These are phyloP conservation scores for Neltuma alba DNA, from an alignment of 306 rosid species.

Conservation along the genomic window DNA sequence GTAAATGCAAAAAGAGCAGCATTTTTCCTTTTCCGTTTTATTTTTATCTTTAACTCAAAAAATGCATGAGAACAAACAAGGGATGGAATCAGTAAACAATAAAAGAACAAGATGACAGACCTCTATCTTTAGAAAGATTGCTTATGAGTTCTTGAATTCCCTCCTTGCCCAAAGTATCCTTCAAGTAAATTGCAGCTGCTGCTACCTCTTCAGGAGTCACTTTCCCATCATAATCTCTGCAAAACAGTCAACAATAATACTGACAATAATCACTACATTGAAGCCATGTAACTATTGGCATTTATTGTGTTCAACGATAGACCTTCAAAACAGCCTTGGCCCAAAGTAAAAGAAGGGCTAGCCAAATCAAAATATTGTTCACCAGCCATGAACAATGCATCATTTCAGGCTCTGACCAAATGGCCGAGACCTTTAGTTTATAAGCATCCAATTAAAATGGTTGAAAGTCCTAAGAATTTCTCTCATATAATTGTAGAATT, in stretches of 20 bases:
- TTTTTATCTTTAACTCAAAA: background rate
- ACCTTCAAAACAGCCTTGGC: background rate
- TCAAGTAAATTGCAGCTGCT: no score
- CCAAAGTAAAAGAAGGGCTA: background rate
- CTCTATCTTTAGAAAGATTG: no score
- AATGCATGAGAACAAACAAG: constrained; percentile 10
- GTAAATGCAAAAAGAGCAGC: background rate
- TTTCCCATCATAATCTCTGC: constrained; percentile 90
- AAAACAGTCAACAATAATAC: constrained; percentile 18
- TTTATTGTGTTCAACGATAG: background rate
- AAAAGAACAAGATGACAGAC: no score
- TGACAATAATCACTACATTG: background rate
- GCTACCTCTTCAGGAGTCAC: no score
- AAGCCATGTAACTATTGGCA: constrained; percentile 10
- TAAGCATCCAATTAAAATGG: background rate
- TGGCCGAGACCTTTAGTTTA: no score
- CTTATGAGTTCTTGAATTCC: no score
- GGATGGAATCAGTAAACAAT: background rate
- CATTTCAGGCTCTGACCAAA: no score
- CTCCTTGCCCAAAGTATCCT: no score
- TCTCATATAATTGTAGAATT: background rate
- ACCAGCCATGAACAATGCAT: no score
- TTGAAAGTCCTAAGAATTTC: background rate
- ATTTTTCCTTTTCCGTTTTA: background rate
- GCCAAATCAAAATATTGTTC: background rate